Evolutionary conservation across 2,329 filamentous ascomycete genomes (phyloP), one percentile per base, ranked within the genome.

Genomic region (Nothophaeocryptopus gaeumannii): DNA sequence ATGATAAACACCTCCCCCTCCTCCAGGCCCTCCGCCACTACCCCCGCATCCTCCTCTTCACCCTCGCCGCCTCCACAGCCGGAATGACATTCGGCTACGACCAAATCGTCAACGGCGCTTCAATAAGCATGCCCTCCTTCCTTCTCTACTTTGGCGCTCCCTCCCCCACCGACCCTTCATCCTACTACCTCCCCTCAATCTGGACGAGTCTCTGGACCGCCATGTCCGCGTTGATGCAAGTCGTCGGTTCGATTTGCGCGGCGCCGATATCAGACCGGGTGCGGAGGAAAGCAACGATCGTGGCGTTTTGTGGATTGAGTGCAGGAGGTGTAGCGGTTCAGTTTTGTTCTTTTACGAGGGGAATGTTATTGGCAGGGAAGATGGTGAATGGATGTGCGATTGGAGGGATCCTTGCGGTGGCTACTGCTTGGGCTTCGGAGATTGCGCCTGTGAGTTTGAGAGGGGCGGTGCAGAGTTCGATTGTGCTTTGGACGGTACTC

Each of bases 131-230:
- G 15, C 39, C 39, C 11, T 41, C 39, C 4, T 41, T 41, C 39
- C 30, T 41, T 13, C 26, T 41, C 9, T 41, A 41, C 39, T 41
- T 31, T 12, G 39, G 39, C 2, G 32, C 30, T 8, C 30, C 31
- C 5, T 10, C 7, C 12, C 10, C 39, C 10, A 41, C 26, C 12
- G 31, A 16, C 8, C 39, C n/a, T n/a, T n/a, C 30, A 14, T 26
- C 30, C 8, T 8, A 16, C 10, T 41, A 30, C 32, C 26, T 41
- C 8, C 39, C 39, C n/a, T 31, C 26, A 14, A 41, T 41, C 39
- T 41, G 39, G 39, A 41, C 39, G 15, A 31, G 26, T n/a, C 32
- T 41, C 13, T 41, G 39, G 39, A 41, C 39, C n/a, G 39, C 39
- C 26, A 41, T 41, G 39, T 41, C 39, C 8, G 39, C 39, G 5